Evolutionary conservation across 495 filamentous ascomycete species (phyloP).

Genomic region (Pseudomonodictys pantanalensis): DNA sequence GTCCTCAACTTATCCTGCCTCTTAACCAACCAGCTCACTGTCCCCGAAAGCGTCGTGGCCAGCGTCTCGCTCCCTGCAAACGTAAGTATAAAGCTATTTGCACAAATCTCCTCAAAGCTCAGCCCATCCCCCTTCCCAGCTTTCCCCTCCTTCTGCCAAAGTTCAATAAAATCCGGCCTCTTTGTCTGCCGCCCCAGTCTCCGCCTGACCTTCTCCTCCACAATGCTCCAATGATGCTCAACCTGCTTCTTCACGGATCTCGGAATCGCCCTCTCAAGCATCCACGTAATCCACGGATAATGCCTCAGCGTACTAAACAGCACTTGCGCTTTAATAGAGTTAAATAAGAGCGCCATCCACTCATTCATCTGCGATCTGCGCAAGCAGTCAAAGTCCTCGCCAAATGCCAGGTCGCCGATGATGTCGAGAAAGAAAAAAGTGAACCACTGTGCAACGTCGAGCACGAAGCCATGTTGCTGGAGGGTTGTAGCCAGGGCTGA

Average conservation of each 20-base stretch:
- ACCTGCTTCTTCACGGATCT: neutral
- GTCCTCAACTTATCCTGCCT: slow-evolving; percentile 4
- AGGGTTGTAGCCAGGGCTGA: neutral
- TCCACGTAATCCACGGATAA: neutral
- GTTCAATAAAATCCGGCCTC: neutral
- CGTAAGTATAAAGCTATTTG: slow-evolving; percentile 1
- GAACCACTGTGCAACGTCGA: neutral
- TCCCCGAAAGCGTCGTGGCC: slow-evolving; percentile 23
- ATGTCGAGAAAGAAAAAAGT: neutral
- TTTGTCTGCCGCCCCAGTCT: neutral
- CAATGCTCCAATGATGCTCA: neutral
- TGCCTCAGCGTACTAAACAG: neutral
- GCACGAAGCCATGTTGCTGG: neutral
- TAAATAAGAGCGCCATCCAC: neutral
- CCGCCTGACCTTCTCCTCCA: neutral
- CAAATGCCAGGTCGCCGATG: neutral
- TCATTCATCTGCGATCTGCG: neutral
- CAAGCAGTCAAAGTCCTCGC: neutral
- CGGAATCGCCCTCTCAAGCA: neutral
- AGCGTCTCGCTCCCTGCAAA: slow-evolving; percentile 38
- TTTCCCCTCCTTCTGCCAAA: too few relatives aligned
- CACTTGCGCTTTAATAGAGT: neutral
- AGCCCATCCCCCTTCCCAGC: too few relatives aligned
- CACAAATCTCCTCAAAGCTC: too few relatives aligned
- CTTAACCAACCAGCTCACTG: slow-evolving; percentile 18